These are phyloP conservation scores for Fusarium continuum DNA, from an alignment of 2,329 filamentous ascomycete species.

Conservation along the genomic window DNA sequence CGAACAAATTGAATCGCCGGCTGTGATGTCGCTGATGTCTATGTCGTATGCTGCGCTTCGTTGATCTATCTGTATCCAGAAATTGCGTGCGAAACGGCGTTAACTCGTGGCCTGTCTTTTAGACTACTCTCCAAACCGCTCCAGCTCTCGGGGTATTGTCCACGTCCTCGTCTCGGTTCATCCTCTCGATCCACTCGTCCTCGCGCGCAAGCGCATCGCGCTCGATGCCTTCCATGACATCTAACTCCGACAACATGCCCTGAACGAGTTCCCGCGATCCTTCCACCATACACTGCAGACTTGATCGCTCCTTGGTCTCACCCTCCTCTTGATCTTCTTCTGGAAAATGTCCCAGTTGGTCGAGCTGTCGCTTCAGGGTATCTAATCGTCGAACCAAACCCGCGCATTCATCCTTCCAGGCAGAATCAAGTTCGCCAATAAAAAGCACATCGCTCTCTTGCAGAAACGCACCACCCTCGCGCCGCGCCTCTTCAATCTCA, in stretches of 20 bases:
- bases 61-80: slow-evolving; percentile 2
- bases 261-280: slow-evolving; percentile 60
- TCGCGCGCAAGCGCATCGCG: slow-evolving; percentile 65
- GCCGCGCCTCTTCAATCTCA: slow-evolving; percentile 57
- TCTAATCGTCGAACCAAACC: slow-evolving; percentile 64
- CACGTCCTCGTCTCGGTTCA: slow-evolving; percentile 57
- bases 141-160: slow-evolving; percentile 53
- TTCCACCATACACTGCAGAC: slow-evolving; percentile 58
- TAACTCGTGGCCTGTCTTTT: neutral
- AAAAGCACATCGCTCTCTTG: slow-evolving; percentile 56
- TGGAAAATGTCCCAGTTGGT: slow-evolving; percentile 52
- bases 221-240: slow-evolving; percentile 70
- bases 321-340: slow-evolving; percentile 8
- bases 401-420: slow-evolving; percentile 68
- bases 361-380: slow-evolving; percentile 60
- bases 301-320: slow-evolving; percentile 42
- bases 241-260: slow-evolving; percentile 70
- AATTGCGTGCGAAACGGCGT: neutral
- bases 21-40: slow-evolving; percentile 17
- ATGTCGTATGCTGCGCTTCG: neutral
- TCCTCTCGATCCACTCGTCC: slow-evolving; percentile 65
- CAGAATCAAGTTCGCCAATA: slow-evolving; percentile 62
- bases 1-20: slow-evolving; percentile 17
- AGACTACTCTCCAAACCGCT: slow-evolving; percentile 59
- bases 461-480: slow-evolving; percentile 48